phyloP scores from a whole-genome alignment of 2,329 filamentous ascomycete genomes.

The Alternaria gaisen region DNA sequence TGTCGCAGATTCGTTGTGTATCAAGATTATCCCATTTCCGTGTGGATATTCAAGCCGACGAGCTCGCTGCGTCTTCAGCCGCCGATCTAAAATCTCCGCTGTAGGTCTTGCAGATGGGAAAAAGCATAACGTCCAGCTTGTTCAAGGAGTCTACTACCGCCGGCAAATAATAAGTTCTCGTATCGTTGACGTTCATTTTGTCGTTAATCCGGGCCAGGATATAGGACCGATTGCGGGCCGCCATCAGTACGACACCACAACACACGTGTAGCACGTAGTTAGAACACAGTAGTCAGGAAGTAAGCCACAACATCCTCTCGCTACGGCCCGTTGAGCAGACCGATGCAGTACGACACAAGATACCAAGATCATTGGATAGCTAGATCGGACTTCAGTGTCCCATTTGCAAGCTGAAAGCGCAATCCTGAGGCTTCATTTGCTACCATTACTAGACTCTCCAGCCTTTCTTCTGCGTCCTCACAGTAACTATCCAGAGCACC shows the following conservation, averaged over 20 bases:
- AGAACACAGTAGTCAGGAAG: not conserved
- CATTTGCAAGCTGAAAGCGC: not conserved
- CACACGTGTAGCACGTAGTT: not conserved
- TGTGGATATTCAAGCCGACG: too few relatives aligned
- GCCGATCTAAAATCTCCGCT: not conserved
- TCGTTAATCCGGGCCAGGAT: not conserved
- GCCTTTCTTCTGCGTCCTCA: slow-evolving; percentile 36
- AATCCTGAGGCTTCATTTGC: not conserved
- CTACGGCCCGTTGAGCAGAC: not conserved
- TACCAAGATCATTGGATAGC: not conserved
- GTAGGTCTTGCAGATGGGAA: not conserved
- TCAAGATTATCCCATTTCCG: too few relatives aligned
- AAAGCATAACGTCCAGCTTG: not conserved
- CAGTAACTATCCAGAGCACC: slow-evolving; percentile 38
- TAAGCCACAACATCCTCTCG: not conserved
- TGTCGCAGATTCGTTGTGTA: too few relatives aligned
- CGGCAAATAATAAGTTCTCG: not conserved
- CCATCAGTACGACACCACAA: not conserved
- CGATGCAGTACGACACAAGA: not conserved
- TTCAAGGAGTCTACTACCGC: not conserved
- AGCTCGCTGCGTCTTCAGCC: not conserved
- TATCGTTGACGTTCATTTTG: not conserved
- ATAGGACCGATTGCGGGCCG: slow-evolving; percentile 4
- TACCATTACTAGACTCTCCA: slow-evolving; percentile 36
- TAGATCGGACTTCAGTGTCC: not conserved